Base-by-base conservation (phyloP, 2,329 filamentous ascomycete species). In the Cercospora sp. region DNA sequence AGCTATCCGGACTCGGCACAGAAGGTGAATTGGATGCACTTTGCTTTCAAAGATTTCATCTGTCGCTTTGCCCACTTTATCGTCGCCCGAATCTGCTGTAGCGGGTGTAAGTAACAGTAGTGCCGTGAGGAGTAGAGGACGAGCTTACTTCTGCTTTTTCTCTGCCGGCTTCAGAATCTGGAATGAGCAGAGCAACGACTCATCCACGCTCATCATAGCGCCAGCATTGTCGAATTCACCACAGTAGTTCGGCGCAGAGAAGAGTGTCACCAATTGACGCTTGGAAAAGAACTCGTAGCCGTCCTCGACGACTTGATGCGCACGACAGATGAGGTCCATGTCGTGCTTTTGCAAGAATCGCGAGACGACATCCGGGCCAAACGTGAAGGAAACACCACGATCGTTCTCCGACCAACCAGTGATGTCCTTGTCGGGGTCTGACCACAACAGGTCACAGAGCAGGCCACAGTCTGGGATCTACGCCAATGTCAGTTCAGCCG, bases 241-340 rank as follows among this genome's bases (percentile, higher is more conserved):
- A 78, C 94, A 99, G 86, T 99, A 99, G 85, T 99, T 99, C 74
- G 95, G 95, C 63, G 95, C 95, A 78, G 93, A 97, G 86, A 99
- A 99, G 68, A 99, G 86, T 67, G 95, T 99, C 72, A 99, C 95
- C 72, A 99, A 86, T 82, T 98, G 94, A 75, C 95, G 90, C 85
- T 98, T 98, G 70, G 93, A 97, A 86, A 99, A 99, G 86, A 99
- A 99, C 82, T 99, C 95, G 84, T 99, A 99, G 66, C 95, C 95
- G 77, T 99, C 95, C 83, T 99, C 95, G 66, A 99, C 95, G 72
- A 98, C 95, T 83, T 98, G 94, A 82, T 99, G 95, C 73, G 95
- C 95, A 82, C 95, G 92, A 83, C 95, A 99, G 81, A 99, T 98
- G 78, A 99, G 87, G 78, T 99, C 95, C 94, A 99, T 98, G 84